Evolutionary conservation across 2,329 filamentous ascomycete species (phyloP).

Genomic region (Pseudogymnoascus sp.): DNA sequence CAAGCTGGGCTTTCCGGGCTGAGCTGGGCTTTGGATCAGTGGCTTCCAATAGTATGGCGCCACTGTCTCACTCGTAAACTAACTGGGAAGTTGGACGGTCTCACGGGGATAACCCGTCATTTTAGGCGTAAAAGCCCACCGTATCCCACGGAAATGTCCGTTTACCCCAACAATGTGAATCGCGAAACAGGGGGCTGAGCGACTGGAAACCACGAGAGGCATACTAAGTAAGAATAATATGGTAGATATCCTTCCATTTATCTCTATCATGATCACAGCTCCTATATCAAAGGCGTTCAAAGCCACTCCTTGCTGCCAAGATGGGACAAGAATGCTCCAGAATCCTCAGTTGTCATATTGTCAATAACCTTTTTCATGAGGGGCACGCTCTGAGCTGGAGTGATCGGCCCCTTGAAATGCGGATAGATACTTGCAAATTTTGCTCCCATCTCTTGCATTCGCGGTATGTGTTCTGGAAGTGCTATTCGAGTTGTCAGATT

Average conservation of each 20-base stretch:
- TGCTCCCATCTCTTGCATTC: constrained; percentile 7
- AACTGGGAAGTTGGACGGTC: too few species aligned
- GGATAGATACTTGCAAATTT: constrained; percentile 11
- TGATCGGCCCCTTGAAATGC: constrained; percentile 13
- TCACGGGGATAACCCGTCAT: too few species aligned
- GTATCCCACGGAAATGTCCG: too few species aligned
- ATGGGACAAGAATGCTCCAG: constrained; percentile 18
- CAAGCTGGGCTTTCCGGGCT: too few species aligned
- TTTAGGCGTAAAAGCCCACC: too few species aligned
- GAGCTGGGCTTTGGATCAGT: too few species aligned
- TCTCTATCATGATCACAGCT: not conserved
- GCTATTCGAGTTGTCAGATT: not conserved
- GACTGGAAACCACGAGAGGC: not conserved
- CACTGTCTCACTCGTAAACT: too few species aligned
- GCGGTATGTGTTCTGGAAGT: not conserved
- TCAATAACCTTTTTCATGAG: constrained; percentile 19
- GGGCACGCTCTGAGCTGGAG: constrained; percentile 13
- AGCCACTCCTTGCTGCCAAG: constrained; percentile 18
- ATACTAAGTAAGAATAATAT: not conserved
- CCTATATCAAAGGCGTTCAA: not conserved
- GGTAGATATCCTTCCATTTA: not conserved
- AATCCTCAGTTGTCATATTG: constrained; percentile 14
- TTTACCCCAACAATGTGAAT: too few species aligned
- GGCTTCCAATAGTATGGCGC: too few species aligned
- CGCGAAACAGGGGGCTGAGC: too few species aligned